Evolutionary conservation across 306 rosid genomes (phyloP).

Genomic region (Cucurbita pepo): DNA sequence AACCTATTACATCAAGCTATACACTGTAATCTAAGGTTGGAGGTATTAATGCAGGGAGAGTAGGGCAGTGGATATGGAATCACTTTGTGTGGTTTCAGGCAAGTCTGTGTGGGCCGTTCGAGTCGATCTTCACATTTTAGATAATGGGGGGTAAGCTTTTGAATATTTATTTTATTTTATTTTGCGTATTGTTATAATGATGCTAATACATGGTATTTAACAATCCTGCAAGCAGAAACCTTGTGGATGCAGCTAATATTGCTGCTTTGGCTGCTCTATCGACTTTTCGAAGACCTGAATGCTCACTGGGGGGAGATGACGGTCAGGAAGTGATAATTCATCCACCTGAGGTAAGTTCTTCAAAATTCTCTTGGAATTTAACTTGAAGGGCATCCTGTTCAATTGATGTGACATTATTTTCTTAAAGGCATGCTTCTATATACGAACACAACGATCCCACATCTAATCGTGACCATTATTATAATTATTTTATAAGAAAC

Average conservation of each 20-base stretch:
- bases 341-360: conserved; percentile 62
- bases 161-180: background rate
- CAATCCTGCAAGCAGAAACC: conserved; percentile 35
- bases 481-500: too few species aligned
- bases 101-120: conserved; percentile 78
- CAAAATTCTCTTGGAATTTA: background rate
- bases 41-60: conserved; percentile 50
- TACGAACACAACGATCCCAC: background rate
- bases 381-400: background rate
- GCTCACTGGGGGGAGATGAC: conserved; percentile 69
- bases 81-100: conserved; percentile 62
- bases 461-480: background rate
- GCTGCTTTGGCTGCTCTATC: conserved; percentile 71
- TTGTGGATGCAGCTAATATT: conserved; percentile 80
- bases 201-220: background rate
- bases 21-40: conserved; percentile 3
- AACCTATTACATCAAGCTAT: background rate
- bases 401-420: background rate
- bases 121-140: conserved; percentile 70
- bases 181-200: background rate
- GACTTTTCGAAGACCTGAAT: conserved; percentile 80
- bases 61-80: conserved; percentile 69
- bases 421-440: background rate
- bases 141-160: conserved; percentile 63
- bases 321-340: conserved; percentile 75